Conservation (phyloP, 1,284 basidiomycete genomes). For the Rhodotorula sp. region DNA sequence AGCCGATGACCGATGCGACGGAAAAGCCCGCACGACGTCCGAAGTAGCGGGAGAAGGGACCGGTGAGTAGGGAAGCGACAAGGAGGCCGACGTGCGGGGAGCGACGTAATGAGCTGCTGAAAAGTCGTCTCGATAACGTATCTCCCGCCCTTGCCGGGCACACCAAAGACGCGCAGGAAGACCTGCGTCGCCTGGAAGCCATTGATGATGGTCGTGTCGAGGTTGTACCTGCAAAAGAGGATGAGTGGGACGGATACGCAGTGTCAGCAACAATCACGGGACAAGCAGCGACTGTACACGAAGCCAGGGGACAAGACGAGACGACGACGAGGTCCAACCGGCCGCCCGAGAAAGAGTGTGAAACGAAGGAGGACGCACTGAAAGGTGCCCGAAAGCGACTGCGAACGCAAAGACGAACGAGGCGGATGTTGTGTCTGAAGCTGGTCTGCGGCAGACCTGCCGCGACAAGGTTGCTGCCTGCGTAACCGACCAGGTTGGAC, state of each 20-base stretch:
- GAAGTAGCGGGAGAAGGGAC: conserved; percentile 2
- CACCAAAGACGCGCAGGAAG: conserved; percentile 6
- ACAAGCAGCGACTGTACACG: too few relatives aligned
- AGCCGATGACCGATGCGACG: background rate
- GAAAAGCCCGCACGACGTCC: conserved; percentile 7
- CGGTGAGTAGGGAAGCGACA: background rate
- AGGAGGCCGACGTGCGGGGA: conserved; percentile 9
- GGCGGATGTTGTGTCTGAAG: background rate
- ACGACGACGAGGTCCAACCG: too few relatives aligned
- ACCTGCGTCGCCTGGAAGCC: conserved; percentile 6
- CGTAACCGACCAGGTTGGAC: conserved; percentile 1
- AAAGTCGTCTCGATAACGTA: conserved; percentile 4
- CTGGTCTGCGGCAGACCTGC: background rate
- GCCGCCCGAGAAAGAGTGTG: background rate
- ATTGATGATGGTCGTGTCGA: conserved; percentile 8
- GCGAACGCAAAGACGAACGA: background rate
- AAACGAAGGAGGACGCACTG: background rate
- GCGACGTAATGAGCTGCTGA: conserved; percentile 11
- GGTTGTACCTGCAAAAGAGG: background rate
- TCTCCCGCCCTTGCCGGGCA: background rate
- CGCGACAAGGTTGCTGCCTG: background rate
- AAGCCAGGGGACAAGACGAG: too few relatives aligned
- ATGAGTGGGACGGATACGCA: background rate
- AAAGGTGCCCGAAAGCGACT: conserved; percentile 7
- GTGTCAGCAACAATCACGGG: background rate